Evolutionary conservation across 345 rosid species (phyloP).

Genomic region (Eucalyptus rudis): DNA sequence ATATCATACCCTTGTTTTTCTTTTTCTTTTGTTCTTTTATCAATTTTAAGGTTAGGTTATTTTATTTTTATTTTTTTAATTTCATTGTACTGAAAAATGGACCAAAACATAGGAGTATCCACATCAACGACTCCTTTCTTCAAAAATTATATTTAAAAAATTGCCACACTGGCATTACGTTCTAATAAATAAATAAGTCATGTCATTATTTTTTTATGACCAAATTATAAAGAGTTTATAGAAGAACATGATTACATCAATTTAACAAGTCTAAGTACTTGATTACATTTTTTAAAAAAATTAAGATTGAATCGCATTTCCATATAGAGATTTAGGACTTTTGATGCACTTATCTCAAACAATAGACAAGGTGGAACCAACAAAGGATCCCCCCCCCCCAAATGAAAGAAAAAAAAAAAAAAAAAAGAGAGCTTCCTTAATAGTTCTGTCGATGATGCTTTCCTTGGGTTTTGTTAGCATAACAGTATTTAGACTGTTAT

Average conservation of each 20-base stretch:
- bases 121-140: not conserved
- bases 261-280: not conserved
- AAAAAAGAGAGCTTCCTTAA: not conserved
- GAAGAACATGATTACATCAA: not conserved
- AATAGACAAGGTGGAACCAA: not conserved
- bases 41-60: not conserved
- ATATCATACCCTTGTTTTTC: not conserved
- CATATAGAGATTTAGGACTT: not conserved
- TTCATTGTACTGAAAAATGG: not conserved
- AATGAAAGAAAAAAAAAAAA: too few relatives aligned
- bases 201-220: not conserved
- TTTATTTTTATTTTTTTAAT: not conserved
- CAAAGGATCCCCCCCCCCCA: not conserved
- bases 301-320: not conserved
- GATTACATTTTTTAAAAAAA: not conserved
- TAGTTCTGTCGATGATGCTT: not conserved
- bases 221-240: not conserved
- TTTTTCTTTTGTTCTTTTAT: not conserved
- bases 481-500: too few relatives aligned
- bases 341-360: not conserved
- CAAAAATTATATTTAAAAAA: not conserved
- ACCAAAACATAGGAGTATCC: not conserved
- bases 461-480: not conserved
- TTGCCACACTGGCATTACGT: rapidly evolving
- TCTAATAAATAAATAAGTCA: not conserved